These are phyloP conservation scores for Wickerhamiella spandovensis DNA, from an alignment of 805 yeast species.

Conservation along the genomic window DNA sequence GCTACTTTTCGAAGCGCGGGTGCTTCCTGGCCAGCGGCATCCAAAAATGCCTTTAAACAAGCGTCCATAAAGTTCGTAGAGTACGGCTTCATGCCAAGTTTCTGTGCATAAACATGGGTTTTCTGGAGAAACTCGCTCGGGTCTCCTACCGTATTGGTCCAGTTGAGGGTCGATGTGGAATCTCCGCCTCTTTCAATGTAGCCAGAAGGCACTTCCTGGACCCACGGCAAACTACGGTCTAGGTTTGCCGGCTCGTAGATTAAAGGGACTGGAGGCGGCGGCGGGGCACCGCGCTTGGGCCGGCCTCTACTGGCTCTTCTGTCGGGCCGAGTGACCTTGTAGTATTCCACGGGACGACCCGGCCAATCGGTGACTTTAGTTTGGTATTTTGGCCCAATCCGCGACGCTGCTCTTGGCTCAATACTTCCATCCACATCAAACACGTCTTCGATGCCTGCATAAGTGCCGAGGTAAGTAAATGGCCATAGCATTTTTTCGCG, in stretches of 20 bases:
- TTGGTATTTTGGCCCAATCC: slow-evolving; percentile 65
- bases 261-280: no score
- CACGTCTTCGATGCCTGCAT: slow-evolving; percentile 61
- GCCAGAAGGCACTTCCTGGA: slow-evolving; percentile 66
- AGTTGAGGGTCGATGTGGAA: slow-evolving; percentile 41
- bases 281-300: background rate
- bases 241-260: slow-evolving; percentile 9
- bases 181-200: slow-evolving; percentile 68
- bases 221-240: slow-evolving; percentile 36
- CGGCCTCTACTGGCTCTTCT: slow-evolving; percentile 14
- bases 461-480: slow-evolving; percentile 64
- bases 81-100: slow-evolving; percentile 40
- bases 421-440: slow-evolving; percentile 66
- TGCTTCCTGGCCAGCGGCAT: slow-evolving; percentile 35
- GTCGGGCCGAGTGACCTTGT: slow-evolving; percentile 25
- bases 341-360: slow-evolving; percentile 53
- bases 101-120: slow-evolving; percentile 45
- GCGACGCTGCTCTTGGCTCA: slow-evolving; percentile 65
- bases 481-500: slow-evolving; percentile 39
- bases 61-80: slow-evolving; percentile 80
- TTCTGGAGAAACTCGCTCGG: slow-evolving; percentile 42
- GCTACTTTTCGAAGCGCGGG: slow-evolving; percentile 36
- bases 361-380: slow-evolving; percentile 45
- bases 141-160: slow-evolving; percentile 34
- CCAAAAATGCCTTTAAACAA: slow-evolving; percentile 42